A percentile compares a stretch with the other conserved stretches of the same genome.
Conservation (phyloP, 2,329 filamentous ascomycete genomes). For the Penicillium capsulatum region DNA sequence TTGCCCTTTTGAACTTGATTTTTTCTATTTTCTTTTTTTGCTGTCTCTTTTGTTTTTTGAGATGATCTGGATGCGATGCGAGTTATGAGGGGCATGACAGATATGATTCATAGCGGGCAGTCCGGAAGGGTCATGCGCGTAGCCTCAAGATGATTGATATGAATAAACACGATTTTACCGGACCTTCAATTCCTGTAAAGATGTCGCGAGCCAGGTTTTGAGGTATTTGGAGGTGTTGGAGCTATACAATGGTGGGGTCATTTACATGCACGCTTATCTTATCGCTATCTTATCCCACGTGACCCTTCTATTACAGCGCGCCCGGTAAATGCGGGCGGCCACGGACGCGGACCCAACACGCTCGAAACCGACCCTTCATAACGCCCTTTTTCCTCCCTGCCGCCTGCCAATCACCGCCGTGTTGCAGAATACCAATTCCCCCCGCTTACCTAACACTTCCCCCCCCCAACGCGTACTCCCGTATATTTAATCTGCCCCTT, state of each 20-base stretch:
- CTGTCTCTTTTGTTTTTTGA: conserved; percentile 9
- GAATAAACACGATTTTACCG: too few species aligned
- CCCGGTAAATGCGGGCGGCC: conserved; percentile 16
- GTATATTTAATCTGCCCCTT: conserved; percentile 31
- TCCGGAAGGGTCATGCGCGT: too few species aligned
- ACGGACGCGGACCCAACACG: conserved; percentile 12
- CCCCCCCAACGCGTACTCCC: conserved; percentile 22
- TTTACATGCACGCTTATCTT: too few species aligned
- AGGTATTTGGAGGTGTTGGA: too few species aligned
- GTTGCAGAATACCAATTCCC: conserved; percentile 24
- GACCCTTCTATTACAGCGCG: conserved; percentile 8
- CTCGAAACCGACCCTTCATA: conserved; percentile 41
- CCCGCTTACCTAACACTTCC: conserved; percentile 24
- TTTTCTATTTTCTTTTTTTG: conserved; percentile 12
- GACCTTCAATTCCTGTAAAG: too few species aligned
- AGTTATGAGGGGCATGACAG: conserved; percentile 13
- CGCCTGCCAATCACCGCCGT: conserved; percentile 34
- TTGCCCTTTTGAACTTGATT: conserved; percentile 15
- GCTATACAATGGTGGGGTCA: too few species aligned
- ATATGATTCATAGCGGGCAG: conserved; percentile 5
- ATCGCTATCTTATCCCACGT: conserved; percentile 23
- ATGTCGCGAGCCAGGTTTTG: too few species aligned
- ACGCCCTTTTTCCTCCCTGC: conserved; percentile 33
- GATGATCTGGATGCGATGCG: conserved; percentile 6
- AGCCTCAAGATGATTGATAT: too few species aligned